Percentiles rank a stretch among this genome's conserved stretches.
Conservation (phyloP, 768 basidiomycete species). For the Naematelia encephala region DNA sequence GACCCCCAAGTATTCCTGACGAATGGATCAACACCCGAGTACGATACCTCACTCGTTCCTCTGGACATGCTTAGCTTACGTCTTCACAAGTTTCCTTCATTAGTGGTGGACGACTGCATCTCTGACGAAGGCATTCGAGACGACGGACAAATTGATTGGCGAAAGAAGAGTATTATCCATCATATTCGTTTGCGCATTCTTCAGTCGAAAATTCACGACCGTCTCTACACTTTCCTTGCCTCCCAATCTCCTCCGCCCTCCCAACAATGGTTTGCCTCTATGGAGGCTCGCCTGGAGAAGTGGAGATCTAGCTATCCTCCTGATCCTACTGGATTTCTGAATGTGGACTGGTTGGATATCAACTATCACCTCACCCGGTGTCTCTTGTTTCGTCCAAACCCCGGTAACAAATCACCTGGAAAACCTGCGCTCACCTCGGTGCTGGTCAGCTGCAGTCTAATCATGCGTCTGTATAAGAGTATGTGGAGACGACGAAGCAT, state of each 20-base stretch:
- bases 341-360: conserved; percentile 13
- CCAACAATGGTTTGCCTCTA: conserved; percentile 11
- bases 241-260: neutral
- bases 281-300: neutral
- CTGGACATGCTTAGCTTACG: too few relatives aligned
- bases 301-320: conserved; percentile 6
- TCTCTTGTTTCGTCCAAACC: conserved; percentile 16
- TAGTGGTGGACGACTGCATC: too few relatives aligned
- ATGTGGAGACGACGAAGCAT: conserved; percentile 13
- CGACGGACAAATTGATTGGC: too few relatives aligned
- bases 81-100: too few relatives aligned
- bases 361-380: conserved; percentile 9
- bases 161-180: too few relatives aligned
- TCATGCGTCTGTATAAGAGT: conserved; percentile 18
- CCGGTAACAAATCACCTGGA: conserved; percentile 10
- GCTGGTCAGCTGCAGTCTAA: conserved; percentile 1
- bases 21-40: conserved; percentile 22
- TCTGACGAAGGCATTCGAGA: too few relatives aligned
- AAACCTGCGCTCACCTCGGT: conserved; percentile 1
- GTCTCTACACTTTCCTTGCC: conserved; percentile 11
- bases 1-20: conserved; percentile 17
- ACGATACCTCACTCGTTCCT: too few relatives aligned
- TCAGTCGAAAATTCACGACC: conserved; percentile 18
- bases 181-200: conserved; percentile 15
- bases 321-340: conserved; percentile 2